Conservation (phyloP, 2,329 filamentous ascomycete species). For the Bisporella sp. region DNA sequence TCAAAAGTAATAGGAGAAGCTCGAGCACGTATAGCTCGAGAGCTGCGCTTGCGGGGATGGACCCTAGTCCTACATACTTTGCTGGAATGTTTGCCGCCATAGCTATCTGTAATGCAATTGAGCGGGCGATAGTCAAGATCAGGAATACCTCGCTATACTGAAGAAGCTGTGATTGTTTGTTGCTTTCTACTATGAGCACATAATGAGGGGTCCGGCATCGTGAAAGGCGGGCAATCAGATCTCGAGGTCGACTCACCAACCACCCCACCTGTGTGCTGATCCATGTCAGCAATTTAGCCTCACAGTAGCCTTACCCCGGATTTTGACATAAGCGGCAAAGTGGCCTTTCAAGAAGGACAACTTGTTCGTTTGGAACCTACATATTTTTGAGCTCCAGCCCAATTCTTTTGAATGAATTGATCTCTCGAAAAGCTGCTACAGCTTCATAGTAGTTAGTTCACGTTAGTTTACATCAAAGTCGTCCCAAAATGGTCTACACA, state of each 20-base stretch:
- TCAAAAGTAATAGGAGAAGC: not conserved
- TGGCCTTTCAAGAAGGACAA: constrained; percentile 9
- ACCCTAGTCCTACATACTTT: not conserved
- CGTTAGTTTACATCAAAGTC: constrained; percentile 1
- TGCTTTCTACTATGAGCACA: too few relatives aligned
- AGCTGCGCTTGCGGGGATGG: not conserved
- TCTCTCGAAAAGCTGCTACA: constrained; percentile 15
- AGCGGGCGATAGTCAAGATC: too few relatives aligned
- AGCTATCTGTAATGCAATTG: not conserved
- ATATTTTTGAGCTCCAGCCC: not conserved
- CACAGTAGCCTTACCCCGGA: not conserved
- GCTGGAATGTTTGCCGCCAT: constrained; percentile 3
- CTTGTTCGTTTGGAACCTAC: constrained; percentile 10
- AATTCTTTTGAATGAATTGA: constrained; percentile 13
- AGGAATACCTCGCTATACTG: too few relatives aligned
- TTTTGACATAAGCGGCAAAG: not conserved
- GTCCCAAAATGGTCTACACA: constrained; percentile 44
- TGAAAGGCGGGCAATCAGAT: too few relatives aligned
- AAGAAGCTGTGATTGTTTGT: too few relatives aligned
- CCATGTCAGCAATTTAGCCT: too few relatives aligned
- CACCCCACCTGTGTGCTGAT: too few relatives aligned
- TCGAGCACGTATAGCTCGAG: not conserved
- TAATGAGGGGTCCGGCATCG: too few relatives aligned
- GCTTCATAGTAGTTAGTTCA: constrained; percentile 14
- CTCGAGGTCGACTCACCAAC: too few relatives aligned